Base-by-base conservation (phyloP, 2,329 filamentous ascomycete genomes). In the Calonectria honghensis region DNA sequence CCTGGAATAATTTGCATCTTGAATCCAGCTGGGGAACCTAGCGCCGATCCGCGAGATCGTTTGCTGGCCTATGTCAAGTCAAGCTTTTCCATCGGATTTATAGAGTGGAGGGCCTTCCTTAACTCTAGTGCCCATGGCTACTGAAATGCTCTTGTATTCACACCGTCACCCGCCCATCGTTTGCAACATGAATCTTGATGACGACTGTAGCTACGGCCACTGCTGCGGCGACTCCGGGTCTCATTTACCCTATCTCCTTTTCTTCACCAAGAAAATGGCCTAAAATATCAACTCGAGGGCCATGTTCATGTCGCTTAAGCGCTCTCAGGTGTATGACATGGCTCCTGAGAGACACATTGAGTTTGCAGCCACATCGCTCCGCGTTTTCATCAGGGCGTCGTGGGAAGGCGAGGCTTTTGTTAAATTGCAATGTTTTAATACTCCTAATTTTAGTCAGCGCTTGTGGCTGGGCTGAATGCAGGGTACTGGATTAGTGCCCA, bases 391-490 rank as follows among this genome's bases (percentile, higher is more conserved):
- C 51, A 54, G 51, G 51, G 51, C 51, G 51, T 32, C 16, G 7
- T 1, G 13, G 51, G 51, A 9, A 54, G 51, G 29, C 7, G 51
- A 54, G 51, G 51, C 29, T 54, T 54, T 32, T 54, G 51, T 54
- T 54, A 54, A 54, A 54, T 54, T 54, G 51, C 51, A 54, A 10
- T 54, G n/a, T 54, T 32, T 54, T 1, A 20, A 54, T 20, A 18
- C 29, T 54, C 9, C 29, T 32, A 4, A 20, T 32, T 32, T 54
- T 54, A n/a, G 6, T 32, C 24, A 54, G 51, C 27, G 29, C 14
- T 20, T 54, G 51, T 54, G 51, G 51, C 29, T 54, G 29, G 51
- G 51, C 51, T 54, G 51, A 32, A 54, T 54, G 51, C 51, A 54
- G 29, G 51, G 51, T 32, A 18, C 29, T 1, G 51, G 29, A 54